Base-by-base conservation (phyloP, 192 early-diverging fungal species). In the Podila verticillata region DNA sequence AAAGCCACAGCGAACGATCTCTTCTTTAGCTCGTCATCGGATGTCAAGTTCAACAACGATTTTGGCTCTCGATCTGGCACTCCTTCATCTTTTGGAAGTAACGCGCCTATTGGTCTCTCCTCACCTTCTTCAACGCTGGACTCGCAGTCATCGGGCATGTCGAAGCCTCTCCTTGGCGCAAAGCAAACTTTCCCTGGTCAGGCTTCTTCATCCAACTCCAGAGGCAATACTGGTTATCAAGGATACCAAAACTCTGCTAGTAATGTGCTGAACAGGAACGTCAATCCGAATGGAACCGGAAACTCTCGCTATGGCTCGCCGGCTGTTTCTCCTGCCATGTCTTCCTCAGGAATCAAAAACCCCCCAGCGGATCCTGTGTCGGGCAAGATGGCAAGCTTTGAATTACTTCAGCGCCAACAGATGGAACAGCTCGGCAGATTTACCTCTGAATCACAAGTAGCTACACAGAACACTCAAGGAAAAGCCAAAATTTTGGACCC, bases 381-480 rank as follows among this genome's bases (percentile, higher is more conserved):
- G 34, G 30, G 63, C 7, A 39, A 63, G 47, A 65, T 62, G 24
- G 63, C 67, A 0, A 72, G 66, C 28, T 20, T 72, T 5, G 70
- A 65, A 13, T 47, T 72, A 1, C 48, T 80, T 30, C 65, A 80
- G 17, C 77, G 77, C 4, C 69, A 72, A 28, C 77, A 72, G 30
- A 59, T 80, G 44, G 77, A 80, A 29, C 77, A 80, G 26, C 57
- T 80, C 20, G 77, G 69, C 9, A 63, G 51, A 15, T 80, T 80
- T 31, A 54, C 58, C 17, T 15, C 60, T 17, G 64, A 72, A 22
- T 48, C 54, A 30, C 19, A 20, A 8, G 36, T 28, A 20, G 5
- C 17, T 0, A 5, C 69, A 2, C 75, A 71, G n/a, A 80, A 57
- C 34, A 35, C 70, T 12, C 77, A 72, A 61, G 70, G 77, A 26